Base-by-base conservation (phyloP, 1,139 yeast genomes). In the Tardiomyces blankii region DNA sequence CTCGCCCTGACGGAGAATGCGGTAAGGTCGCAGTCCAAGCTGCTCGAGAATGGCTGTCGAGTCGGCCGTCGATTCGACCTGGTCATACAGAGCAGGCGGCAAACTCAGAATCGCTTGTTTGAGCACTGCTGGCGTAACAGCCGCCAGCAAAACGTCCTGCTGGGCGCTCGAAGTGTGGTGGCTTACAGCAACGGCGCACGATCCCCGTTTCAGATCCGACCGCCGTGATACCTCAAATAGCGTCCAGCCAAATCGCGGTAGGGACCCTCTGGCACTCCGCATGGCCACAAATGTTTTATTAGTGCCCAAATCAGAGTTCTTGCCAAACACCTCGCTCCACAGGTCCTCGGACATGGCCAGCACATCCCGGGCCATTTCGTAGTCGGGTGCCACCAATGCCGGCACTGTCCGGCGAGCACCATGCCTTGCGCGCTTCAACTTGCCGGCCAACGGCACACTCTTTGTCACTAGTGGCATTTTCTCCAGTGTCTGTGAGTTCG, bases 1-100 rank as follows among this genome's bases (percentile, higher is more conserved):
- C 33, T 57, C 58, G 14, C 67, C 68, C 42, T 59, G 61, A 3
- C 64, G 54, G 1, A 62, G 28, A 12, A 65, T 51, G 8, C 43
- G 19, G n/a, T n/a, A 6, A 9, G 11, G n/a, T 4, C 13, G 19
- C 18, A 35, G 39, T 3, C 18, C 19, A 3, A n/a, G 39, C 25
- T 21, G 18, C 21, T 35, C 19, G 19, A 35, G 39, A 30, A 30
- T 30, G 3, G 35, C 35, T 19, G 9, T 3, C 3, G 39, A 35
- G 3, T 7, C 39, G 7, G 39, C 11, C 11, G n/a, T 5, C 21
- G 18, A 27, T 25, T 35, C 27, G 39, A 49, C 44, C 28, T 28
- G 39, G 25, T 38, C 48, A 43, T 44, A 54, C 16, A 39, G 23
- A 7, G 28, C 42, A 1, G 42, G 42, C 3, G 47, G 48, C 7